These are phyloP conservation scores for Panellus pusillus DNA, from an alignment of 768 basidiomycete genomes.

Conservation along the genomic window DNA sequence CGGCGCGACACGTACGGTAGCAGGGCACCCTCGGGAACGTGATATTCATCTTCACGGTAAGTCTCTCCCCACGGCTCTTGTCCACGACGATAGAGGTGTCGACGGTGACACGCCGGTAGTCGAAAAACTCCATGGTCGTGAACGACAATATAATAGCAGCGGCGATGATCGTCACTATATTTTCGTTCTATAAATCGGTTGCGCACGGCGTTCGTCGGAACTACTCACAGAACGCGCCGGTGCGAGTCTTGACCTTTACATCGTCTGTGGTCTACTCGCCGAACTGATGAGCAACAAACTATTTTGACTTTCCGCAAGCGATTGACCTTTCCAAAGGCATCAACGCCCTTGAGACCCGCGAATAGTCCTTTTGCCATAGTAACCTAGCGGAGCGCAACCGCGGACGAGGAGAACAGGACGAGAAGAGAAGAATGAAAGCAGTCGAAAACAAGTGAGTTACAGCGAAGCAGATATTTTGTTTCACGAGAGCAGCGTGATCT, in stretches of 20 bases:
- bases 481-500: neutral
- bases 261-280: constrained; percentile 88
- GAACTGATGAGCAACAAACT: neutral
- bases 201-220: neutral
- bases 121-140: constrained; percentile 91
- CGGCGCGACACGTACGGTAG: constrained; percentile 65
- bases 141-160: constrained; percentile 91
- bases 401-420: constrained; percentile 24
- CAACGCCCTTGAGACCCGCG: constrained; percentile 81
- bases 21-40: constrained; percentile 98
- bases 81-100: constrained; percentile 96
- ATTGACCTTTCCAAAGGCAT: constrained; percentile 98
- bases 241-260: constrained; percentile 98
- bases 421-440: constrained; percentile 23
- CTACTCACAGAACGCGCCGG: constrained; percentile 81
- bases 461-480: constrained; percentile 12
- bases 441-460: constrained; percentile 11
- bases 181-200: neutral
- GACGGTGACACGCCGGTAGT: constrained; percentile 83
- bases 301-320: neutral
- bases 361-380: constrained; percentile 79
- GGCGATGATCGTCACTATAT: constrained; percentile 85
- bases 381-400: constrained; percentile 37
- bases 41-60: constrained; percentile 88
- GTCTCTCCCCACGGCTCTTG: constrained; percentile 90